phyloP scores from a whole-genome alignment of 2,329 filamentous ascomycete species.

The Madurella mycetomatis region DNA sequence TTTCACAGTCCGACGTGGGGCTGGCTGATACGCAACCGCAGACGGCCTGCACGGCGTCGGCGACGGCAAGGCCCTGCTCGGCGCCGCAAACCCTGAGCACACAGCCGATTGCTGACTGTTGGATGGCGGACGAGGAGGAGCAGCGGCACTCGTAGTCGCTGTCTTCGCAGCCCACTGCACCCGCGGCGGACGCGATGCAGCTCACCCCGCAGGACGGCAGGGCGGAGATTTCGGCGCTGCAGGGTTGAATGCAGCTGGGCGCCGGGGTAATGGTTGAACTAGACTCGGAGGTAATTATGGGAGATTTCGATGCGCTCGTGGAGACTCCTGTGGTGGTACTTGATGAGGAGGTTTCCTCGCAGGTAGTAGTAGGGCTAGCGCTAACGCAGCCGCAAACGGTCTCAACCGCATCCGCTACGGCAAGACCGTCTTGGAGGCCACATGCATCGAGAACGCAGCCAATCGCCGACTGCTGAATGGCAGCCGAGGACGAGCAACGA shows the following conservation, averaged over 20 bases:
- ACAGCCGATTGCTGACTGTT: not conserved
- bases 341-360: not conserved
- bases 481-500: slow-evolving; percentile 8
- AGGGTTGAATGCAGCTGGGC: not conserved
- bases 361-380: not conserved
- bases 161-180: not conserved
- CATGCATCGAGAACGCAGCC: slow-evolving; percentile 11
- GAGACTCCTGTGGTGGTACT: not conserved
- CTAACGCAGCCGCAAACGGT: slow-evolving; percentile 8
- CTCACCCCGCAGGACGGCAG: slow-evolving; percentile 1
- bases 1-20: too few relatives aligned
- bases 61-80: not conserved
- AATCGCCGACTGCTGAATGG: slow-evolving; percentile 6
- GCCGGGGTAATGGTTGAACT: too few relatives aligned
- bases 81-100: slow-evolving; percentile 1
- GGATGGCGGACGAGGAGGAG: not conserved
- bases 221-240: not conserved
- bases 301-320: not conserved
- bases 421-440: slow-evolving; percentile 1
- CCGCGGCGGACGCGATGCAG: slow-evolving; percentile 6
- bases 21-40: too few relatives aligned
- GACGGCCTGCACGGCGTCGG: too few relatives aligned
- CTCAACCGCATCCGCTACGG: not conserved
- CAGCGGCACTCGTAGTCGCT: slow-evolving; percentile 9
- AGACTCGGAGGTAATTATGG: not conserved